Evolutionary conservation across 352 stramenopile genomes (phyloP).

Genomic region (Phytophthora idaei): DNA sequence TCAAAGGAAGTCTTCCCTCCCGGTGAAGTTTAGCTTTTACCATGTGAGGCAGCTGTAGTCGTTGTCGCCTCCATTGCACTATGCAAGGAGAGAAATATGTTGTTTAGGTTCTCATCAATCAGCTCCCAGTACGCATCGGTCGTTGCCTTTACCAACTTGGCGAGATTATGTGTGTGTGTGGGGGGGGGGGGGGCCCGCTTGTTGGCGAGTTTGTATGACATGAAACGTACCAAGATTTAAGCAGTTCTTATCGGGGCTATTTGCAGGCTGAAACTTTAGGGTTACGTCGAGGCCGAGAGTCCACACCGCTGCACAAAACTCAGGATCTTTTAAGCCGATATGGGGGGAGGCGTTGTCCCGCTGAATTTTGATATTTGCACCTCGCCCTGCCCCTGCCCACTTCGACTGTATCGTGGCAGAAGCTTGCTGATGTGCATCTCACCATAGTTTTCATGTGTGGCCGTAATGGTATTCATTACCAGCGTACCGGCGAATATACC

Average conservation of each 20-base stretch:
- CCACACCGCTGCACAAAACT: not conserved
- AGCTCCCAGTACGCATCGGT: not conserved
- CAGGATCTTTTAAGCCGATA: not conserved
- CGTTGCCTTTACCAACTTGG: not conserved
- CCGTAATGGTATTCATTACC: not conserved
- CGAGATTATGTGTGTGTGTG: not conserved
- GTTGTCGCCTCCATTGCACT: constrained; percentile 4
- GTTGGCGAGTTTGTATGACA: not conserved
- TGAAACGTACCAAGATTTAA: not conserved
- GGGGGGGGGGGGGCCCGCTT: not conserved
- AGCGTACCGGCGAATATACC: not conserved
- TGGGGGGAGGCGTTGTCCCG: not conserved
- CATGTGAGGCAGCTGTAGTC: constrained; percentile 4
- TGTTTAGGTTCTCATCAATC: not conserved
- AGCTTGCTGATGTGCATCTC: constrained; percentile 8
- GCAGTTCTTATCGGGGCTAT: constrained; percentile 3
- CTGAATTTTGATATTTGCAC: not conserved
- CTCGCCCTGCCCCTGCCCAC: not conserved
- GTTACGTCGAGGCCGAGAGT: not conserved
- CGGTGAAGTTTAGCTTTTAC: constrained; percentile 8
- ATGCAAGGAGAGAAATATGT: constrained; percentile 9
- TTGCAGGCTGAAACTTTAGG: not conserved
- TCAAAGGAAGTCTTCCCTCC: constrained; percentile 18
- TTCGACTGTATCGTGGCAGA: not conserved
- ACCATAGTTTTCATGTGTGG: not conserved